Evolutionary conservation across 2,329 filamentous ascomycete genomes (phyloP).

Genomic region (Diplodia corticola): DNA sequence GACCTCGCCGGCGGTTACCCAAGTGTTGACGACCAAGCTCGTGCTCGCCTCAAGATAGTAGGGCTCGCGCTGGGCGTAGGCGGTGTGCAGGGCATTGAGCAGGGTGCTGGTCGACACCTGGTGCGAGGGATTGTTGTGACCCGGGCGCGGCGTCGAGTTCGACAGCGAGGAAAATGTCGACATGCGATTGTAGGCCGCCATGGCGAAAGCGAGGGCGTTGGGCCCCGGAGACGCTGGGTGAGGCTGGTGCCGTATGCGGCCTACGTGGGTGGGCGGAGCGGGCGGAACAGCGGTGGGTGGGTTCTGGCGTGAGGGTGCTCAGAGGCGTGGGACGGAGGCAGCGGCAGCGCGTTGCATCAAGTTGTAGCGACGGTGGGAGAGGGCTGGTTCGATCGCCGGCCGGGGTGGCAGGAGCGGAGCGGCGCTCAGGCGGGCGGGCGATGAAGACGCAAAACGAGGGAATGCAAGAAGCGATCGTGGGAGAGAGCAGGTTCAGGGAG

Average conservation of each 20-base stretch:
- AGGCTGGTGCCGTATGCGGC: not conserved
- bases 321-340: not conserved
- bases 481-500: conserved; percentile 1
- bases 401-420: conserved; percentile 3
- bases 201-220: conserved; percentile 7
- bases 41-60: conserved; percentile 87
- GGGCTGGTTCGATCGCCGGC: conserved; percentile 13
- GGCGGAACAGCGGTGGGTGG: not conserved
- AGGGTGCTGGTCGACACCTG: conserved; percentile 92
- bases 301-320: not conserved
- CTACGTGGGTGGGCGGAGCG: not conserved
- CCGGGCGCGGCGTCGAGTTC: conserved; percentile 54
- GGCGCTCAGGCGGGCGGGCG: not conserved
- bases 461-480: conserved; percentile 9
- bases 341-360: conserved; percentile 1
- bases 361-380: conserved; percentile 13
- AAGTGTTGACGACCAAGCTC: conserved; percentile 92
- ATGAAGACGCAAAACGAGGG: conserved; percentile 17
- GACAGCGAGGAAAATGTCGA: conserved; percentile 64
- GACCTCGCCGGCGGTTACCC: conserved; percentile 76
- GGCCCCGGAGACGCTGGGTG: conserved; percentile 4
- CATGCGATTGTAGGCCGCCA: conserved; percentile 58
- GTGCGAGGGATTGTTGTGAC: conserved; percentile 63
- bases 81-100: conserved; percentile 86
- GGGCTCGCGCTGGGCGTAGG: conserved; percentile 79